Evolutionary conservation across 2,329 filamentous ascomycete species (phyloP).

Genomic region (Aspergillus spinulosporus): DNA sequence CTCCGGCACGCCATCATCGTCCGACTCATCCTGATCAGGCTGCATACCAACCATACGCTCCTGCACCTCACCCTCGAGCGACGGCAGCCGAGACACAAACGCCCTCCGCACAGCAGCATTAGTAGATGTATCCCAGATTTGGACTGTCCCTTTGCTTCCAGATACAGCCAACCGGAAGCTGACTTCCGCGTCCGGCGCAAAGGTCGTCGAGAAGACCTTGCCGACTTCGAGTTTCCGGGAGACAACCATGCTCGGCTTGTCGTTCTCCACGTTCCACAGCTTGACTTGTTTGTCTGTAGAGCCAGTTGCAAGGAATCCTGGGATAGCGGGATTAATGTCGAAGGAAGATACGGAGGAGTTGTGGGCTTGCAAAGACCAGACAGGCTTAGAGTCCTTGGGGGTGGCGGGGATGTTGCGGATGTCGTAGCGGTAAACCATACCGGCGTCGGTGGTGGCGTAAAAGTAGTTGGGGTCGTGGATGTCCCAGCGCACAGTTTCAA

Average conservation of each 20-base stretch:
- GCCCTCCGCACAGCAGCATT: constrained; percentile 81
- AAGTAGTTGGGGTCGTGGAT: constrained; percentile 91
- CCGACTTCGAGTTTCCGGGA: constrained; percentile 90
- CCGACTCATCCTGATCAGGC: constrained; percentile 65
- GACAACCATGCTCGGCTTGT: constrained; percentile 85
- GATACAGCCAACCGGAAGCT: constrained; percentile 90
- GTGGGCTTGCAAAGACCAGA: constrained; percentile 95
- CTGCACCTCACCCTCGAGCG: constrained; percentile 61
- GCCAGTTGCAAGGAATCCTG: constrained; percentile 89
- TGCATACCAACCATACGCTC: constrained; percentile 78
- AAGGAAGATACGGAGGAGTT: constrained; percentile 89
- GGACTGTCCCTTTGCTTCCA: constrained; percentile 87
- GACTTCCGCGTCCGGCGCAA: constrained; percentile 86
- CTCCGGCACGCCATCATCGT: constrained; percentile 60
- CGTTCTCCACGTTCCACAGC: constrained; percentile 84
- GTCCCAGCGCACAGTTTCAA: constrained; percentile 91
- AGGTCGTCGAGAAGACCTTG: constrained; percentile 87
- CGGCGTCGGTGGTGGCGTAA: constrained; percentile 90
- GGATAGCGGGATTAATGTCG: constrained; percentile 85
- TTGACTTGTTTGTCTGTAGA: constrained; percentile 95
- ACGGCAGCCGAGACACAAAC: constrained; percentile 72
- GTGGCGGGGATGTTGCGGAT: constrained; percentile 71
- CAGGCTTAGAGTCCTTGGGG: constrained; percentile 74
- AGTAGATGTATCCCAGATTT: constrained; percentile 96
- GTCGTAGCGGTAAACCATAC: constrained; percentile 90